phyloP scores from a whole-genome alignment of 345 rosid species.

The Lepidium sativum region DNA sequence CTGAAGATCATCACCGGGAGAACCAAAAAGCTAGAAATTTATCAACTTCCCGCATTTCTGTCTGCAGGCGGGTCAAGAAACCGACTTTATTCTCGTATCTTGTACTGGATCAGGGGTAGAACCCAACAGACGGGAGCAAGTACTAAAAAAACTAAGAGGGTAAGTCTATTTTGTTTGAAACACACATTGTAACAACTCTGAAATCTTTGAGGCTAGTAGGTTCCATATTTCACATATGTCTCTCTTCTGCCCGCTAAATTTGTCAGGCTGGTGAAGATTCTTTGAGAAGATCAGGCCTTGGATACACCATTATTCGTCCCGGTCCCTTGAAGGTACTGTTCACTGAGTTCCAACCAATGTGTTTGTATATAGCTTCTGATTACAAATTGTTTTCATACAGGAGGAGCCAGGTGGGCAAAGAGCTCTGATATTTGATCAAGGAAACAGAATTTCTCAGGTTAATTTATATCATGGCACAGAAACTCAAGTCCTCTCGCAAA shows the following conservation, averaged over 20 bases:
- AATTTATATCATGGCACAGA: not conserved
- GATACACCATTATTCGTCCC: conserved; percentile 89
- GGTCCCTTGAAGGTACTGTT: conserved; percentile 74
- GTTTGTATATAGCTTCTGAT: not conserved
- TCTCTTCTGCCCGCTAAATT: not conserved
- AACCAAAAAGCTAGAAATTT: not conserved
- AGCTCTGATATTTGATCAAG: conserved; percentile 92
- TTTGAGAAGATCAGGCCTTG: conserved; percentile 89
- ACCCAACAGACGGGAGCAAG: conserved; percentile 82
- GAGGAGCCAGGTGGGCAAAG: conserved; percentile 98
- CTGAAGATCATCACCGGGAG: not conserved
- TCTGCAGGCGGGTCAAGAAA: conserved; percentile 90
- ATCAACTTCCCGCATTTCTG: conserved; percentile 16
- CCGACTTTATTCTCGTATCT: conserved; percentile 84
- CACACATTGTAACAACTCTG: not conserved
- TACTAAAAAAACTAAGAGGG: conserved; percentile 87
- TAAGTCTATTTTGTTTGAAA: conserved; percentile 20
- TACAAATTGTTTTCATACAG: conserved; percentile 30
- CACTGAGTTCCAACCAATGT: not conserved
- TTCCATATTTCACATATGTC: not conserved
- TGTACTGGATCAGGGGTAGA: conserved; percentile 91
- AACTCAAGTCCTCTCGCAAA: not conserved
- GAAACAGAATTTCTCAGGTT: conserved; percentile 90
- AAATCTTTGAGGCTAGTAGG: not conserved
- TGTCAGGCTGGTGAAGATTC: conserved; percentile 90